Evolutionary conservation across 169 alveolate genomes (phyloP), one percentile per base, ranked within the genome.

Genomic region (Babesia bovis): DNA sequence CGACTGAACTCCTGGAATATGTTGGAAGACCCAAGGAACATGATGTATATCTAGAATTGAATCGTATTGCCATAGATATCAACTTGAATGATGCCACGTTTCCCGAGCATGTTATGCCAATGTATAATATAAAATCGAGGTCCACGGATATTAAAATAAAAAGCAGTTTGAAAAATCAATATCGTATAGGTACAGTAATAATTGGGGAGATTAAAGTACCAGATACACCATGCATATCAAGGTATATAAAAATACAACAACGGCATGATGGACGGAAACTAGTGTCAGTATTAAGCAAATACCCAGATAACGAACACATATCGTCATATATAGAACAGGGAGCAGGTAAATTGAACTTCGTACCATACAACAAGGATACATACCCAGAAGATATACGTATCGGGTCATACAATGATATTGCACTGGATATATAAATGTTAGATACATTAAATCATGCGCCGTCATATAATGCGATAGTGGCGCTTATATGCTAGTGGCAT

Each of bases 221-320:
- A 0, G 51, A 51, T 17, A 33, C 19, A 17, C 45, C 61, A 1
- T 60, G 71, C 61, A 38, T 66, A 17, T 63, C 42, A 5, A 9
- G 85, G 61, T 35, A 56, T 7, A 49, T 75, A 7, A n/a, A 49
- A 25, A 26, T 75, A n/a, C 55, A 57, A 60, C 59, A 44, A 23
- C 49, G 72, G 12, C 50, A 40, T 25, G 85, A 75, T 33, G 85
- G 85, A 6, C 59, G 57, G 47, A 50, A 51, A 17, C 38, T 53
- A 17, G 66, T 66, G 23, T 3, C 40, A 35, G 78, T 67, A 5
- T 40, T n/a, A 12, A 67, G 44, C 41, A 23, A n/a, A 6, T 44
- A 26, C 21, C 10, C 2, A 23, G 55, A 75, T 30, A 57, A 55
- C 28, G 65, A 17, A 12, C 33, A 58, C 42, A 61, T n/a, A 17